Base-by-base conservation (phyloP, 441 rosid species). In the Jatropha multifida region DNA sequence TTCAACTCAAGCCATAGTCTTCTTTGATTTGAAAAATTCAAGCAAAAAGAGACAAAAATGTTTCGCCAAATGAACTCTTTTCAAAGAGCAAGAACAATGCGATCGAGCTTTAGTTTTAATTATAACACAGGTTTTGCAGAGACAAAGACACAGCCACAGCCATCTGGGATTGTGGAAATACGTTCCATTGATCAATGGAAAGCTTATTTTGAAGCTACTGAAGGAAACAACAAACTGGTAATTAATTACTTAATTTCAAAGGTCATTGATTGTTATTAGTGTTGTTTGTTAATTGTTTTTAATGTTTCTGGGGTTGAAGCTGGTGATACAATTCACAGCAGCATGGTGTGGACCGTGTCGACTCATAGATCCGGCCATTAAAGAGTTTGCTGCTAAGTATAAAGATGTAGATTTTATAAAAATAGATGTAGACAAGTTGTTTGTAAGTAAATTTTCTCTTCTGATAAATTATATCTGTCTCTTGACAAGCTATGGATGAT, bases 281-380 rank as follows among this genome's bases (percentile, higher is more conserved):
- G 40, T 66, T 15, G 62, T 62, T 58, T 37, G 23, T 3, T 44
- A 44, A 48, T 49, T 12, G 46, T 20, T 64, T 49, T 14, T 18
- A 8, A 26, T 42, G 38, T 70, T 15, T 82, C 41, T 72, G 58
- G 62, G 66, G 65, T 2, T 76, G 74, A 55, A 94, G 98, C 66
- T 87, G 85, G 98, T 91, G 77, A 76, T 90, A 46, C 88, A 91
- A 77, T 94, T 91, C 85, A 81, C 94, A 0, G 93, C 97, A 11
- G 75, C 83, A 32, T 90, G 98, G 97, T 92, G 97, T 42, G 90
- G 92, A 56, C 93, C 97, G 44, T 91, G 97, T 77, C 86, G 84
- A 74, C 44, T 72, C 55, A 84, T 91, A 81, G 93, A 90, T 18
- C 94, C 92, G 3, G 62, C 65, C 12, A 79, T 89, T 13, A 83